Evolutionary conservation across 257 asterid species (phyloP).

Genomic region (Nyctanthes arbortristis): DNA sequence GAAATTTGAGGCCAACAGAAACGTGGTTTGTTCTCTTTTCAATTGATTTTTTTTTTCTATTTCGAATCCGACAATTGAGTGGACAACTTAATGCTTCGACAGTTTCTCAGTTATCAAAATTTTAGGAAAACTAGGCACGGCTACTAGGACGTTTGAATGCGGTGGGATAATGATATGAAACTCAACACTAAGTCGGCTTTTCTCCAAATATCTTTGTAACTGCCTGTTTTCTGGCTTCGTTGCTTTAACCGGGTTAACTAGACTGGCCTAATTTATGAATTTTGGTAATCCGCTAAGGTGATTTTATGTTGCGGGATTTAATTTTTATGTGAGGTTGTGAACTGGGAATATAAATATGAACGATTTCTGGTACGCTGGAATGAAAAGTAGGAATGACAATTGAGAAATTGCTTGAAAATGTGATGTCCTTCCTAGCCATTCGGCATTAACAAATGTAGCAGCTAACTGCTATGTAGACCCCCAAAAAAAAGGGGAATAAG

Average conservation of each 20-base stretch:
- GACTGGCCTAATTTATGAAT: not conserved
- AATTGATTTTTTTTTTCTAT: not conserved
- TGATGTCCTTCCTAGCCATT: not conserved
- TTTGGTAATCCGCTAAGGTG: not conserved
- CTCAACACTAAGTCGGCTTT: not conserved
- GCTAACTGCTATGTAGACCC: not conserved
- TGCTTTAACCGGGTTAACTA: not conserved
- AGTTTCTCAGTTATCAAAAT: too few species aligned
- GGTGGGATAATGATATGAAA: not conserved
- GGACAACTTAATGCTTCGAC: too few species aligned
- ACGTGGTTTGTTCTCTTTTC: constrained; percentile 57
- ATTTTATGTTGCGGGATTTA: not conserved
- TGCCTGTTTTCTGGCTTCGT: not conserved
- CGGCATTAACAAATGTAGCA: not conserved
- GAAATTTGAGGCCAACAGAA: constrained; percentile 70
- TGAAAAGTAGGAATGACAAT: not conserved
- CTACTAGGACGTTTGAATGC: not conserved
- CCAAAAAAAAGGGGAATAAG: too few species aligned
- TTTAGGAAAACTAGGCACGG: not conserved
- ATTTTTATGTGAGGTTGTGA: not conserved
- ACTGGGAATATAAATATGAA: not conserved
- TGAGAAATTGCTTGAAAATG: not conserved
- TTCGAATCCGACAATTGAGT: not conserved
- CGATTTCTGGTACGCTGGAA: not conserved
- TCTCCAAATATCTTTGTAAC: too few species aligned